phyloP scores from a whole-genome alignment of 257 asterid genomes.

The Apocynum venetum region DNA sequence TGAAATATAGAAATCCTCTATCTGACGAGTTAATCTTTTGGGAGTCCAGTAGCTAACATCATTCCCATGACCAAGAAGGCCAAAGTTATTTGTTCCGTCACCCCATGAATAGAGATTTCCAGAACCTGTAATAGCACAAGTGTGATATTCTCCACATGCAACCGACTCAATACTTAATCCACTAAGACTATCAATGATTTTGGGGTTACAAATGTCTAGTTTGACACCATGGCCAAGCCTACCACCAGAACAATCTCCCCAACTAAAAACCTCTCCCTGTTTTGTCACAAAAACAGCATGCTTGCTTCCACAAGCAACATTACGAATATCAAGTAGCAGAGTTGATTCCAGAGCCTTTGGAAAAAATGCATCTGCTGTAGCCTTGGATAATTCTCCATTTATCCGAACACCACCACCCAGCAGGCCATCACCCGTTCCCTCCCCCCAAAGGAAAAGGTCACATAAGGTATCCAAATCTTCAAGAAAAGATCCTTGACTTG shows the following conservation, averaged over 20 bases:
- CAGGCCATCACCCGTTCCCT: conserved; percentile 53
- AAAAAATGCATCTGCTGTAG: conserved; percentile 36
- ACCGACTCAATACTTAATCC: conserved; percentile 41
- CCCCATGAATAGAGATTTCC: conserved; percentile 85
- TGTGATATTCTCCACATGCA: conserved; percentile 75
- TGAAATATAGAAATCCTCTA: conserved; percentile 46
- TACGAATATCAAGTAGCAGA: conserved; percentile 42
- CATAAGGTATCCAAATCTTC: conserved; percentile 40
- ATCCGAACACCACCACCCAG: conserved; percentile 41
- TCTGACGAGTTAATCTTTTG: conserved; percentile 44
- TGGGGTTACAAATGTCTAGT: conserved; percentile 42
- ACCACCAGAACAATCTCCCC: conserved; percentile 75
- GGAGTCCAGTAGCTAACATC: conserved; percentile 64
- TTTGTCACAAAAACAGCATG: conserved; percentile 58
- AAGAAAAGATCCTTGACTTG: conserved; percentile 48
- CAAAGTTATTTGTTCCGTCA: conserved; percentile 50
- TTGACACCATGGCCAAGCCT: conserved; percentile 70
- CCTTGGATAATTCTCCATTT: conserved; percentile 28
- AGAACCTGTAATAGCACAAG: conserved; percentile 54
- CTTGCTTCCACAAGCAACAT: conserved; percentile 53
- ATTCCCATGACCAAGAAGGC: conserved; percentile 72
- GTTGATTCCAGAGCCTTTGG: conserved; percentile 63
- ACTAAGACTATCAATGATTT: conserved; percentile 38
- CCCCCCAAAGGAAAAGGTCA: conserved; percentile 66
- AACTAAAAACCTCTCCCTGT: conserved; percentile 59